phyloP scores from a whole-genome alignment of 2,329 filamentous ascomycete genomes.

The Claviceps sp. region DNA sequence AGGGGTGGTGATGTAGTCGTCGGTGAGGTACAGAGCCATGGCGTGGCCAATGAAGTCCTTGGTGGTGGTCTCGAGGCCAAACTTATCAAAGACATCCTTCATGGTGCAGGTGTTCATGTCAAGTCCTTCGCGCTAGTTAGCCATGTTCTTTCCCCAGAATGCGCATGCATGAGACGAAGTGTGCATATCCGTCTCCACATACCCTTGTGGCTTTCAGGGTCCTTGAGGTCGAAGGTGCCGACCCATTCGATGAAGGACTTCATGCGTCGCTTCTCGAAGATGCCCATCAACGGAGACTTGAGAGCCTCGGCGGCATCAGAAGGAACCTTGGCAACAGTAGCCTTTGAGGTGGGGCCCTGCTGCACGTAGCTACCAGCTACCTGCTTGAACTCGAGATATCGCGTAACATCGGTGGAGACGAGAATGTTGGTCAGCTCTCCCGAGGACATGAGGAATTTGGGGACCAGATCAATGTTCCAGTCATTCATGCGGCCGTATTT shows the following conservation, averaged over 20 bases:
- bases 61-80: constrained; percentile 76
- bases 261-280: constrained; percentile 95
- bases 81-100: constrained; percentile 99
- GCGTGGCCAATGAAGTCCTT: constrained; percentile 95
- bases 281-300: constrained; percentile 84
- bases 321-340: constrained; percentile 91
- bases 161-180: not conserved
- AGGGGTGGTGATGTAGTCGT: constrained; percentile 65
- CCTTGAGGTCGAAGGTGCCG: constrained; percentile 68
- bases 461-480: constrained; percentile 98
- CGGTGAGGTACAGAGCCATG: constrained; percentile 90
- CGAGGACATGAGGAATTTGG: constrained; percentile 97
- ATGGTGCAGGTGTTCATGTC: constrained; percentile 70
- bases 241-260: constrained; percentile 97
- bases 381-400: constrained; percentile 86
- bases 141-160: not conserved
- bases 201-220: constrained; percentile 86
- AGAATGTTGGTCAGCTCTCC: constrained; percentile 98
- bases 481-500: constrained; percentile 93
- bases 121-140: constrained; percentile 44
- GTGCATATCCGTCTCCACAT: not conserved
- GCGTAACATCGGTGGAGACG: constrained; percentile 83
- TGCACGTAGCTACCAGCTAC: constrained; percentile 95
- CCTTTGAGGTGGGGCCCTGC: constrained; percentile 68
- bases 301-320: constrained; percentile 85